Evolutionary conservation across 345 rosid species (phyloP).

Genomic region (Atalantia buxifolia): DNA sequence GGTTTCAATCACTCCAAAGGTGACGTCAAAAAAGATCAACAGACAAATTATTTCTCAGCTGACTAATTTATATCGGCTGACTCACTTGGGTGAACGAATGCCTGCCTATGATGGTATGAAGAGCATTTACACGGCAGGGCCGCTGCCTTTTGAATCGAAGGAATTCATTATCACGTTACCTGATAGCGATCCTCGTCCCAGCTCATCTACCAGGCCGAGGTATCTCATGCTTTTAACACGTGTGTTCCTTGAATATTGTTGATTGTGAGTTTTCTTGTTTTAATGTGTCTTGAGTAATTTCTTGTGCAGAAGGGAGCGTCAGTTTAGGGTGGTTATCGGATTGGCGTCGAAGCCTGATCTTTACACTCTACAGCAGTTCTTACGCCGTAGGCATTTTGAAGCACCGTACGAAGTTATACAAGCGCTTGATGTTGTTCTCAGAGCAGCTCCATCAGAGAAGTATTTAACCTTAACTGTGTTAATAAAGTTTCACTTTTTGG

Average conservation of each 20-base stretch:
- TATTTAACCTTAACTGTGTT: not conserved
- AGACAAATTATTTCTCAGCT: conserved; percentile 36
- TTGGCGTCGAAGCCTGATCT: conserved; percentile 43
- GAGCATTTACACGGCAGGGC: conserved; percentile 64
- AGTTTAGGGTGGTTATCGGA: conserved; percentile 51
- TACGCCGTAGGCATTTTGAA: no score
- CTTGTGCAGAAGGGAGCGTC: conserved; percentile 42
- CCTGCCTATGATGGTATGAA: conserved; percentile 80
- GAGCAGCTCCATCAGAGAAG: conserved; percentile 43
- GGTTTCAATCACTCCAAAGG: conserved; percentile 59
- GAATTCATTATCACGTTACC: conserved; percentile 45
- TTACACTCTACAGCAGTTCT: conserved; percentile 36
- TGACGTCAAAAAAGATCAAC: conserved; percentile 39
- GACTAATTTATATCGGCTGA: not conserved
- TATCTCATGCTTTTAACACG: not conserved
- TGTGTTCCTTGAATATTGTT: not conserved
- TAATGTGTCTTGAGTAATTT: not conserved
- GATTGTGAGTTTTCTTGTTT: not conserved
- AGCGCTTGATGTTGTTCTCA: conserved; percentile 61
- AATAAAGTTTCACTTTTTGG: not conserved
- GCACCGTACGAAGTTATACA: conserved; percentile 26
- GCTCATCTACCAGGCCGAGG: conserved; percentile 26
- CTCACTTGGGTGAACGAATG: conserved; percentile 31
- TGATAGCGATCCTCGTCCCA: conserved; percentile 15
- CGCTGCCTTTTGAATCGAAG: conserved; percentile 56